These are phyloP conservation scores for Zymoseptoria pseudotritici DNA, from an alignment of 2,329 filamentous ascomycete species.

Conservation along the genomic window DNA sequence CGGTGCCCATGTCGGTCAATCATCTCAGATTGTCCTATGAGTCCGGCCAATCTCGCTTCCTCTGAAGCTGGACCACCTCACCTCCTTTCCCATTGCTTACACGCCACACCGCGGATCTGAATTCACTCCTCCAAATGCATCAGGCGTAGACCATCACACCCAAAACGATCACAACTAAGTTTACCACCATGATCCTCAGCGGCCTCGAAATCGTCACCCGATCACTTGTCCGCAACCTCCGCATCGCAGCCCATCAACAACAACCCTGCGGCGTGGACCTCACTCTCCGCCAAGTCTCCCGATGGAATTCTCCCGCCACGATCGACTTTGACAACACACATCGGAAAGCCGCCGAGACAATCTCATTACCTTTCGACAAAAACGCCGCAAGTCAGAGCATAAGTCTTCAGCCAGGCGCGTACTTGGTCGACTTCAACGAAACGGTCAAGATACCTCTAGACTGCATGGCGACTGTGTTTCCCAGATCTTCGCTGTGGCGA, in stretches of 20 bases:
- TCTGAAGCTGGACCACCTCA: too few species aligned
- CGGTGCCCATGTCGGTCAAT: too few species aligned
- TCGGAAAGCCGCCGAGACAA: conserved; percentile 3
- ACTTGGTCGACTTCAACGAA: conserved; percentile 38
- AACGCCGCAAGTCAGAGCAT: background rate
- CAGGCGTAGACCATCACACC: background rate
- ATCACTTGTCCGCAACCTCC: conserved; percentile 6
- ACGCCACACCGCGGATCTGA: too few species aligned
- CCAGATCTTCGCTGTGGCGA: conserved; percentile 35
- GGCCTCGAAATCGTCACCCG: conserved; percentile 7
- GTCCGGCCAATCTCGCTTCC: too few species aligned
- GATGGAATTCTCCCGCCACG: conserved; percentile 10
- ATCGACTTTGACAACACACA: conserved; percentile 11
- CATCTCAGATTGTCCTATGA: too few species aligned
- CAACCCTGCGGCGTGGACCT: conserved; percentile 18
- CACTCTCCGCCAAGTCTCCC: conserved; percentile 6
- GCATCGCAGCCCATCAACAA: conserved; percentile 4
- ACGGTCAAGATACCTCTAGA: conserved; percentile 33
- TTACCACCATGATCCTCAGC: conserved; percentile 9
- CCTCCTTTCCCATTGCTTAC: too few species aligned
- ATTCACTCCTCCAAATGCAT: background rate
- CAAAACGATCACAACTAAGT: background rate
- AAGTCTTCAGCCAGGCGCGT: conserved; percentile 23
- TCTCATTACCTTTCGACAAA: conserved; percentile 1
- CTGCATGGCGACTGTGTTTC: conserved; percentile 35